Evolutionary conservation across 2,329 filamentous ascomycete species (phyloP), one percentile per base, ranked within the genome.

Genomic region (Verticillium isaacii): DNA sequence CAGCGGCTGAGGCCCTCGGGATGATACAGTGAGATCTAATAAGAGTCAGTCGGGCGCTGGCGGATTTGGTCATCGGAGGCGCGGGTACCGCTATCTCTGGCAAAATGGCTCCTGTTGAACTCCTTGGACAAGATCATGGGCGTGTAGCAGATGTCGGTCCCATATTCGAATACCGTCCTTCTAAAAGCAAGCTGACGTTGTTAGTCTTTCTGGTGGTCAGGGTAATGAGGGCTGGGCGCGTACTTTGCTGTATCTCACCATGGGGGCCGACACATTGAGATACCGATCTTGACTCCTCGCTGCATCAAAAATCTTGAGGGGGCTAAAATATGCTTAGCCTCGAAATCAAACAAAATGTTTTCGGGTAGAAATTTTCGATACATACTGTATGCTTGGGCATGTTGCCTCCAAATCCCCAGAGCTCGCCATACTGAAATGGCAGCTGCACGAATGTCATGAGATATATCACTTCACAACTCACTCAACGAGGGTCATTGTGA

Each of bases 71-170:
- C 11, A 5, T 17, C 5, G 5, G 37, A 34, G 12, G 32, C 5
- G 6, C 36, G 70, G 74, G 57, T 65, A 85, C 84, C 86, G 69
- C 84, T 86, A 64, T 88, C 83, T 61, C 87, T 78, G 58, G 87
- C 87, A 66, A 84, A 75, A 23, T 74, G 71, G 68, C 78, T 88
- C 29, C 87, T 79, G 74, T 89, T 89, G 71, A 89, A 89, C 70
- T 89, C 87, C 68, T 89, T 89, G 59, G 87, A 86, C 3, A 89
- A 76, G 60, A 89, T 85, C 89, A 91, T 91, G 54, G 89, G 89
- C 2, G 88, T 90, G 84, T 88, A 91, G 66, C 84, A 86, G 7
- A 91, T 71, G 71, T 91, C 88, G 17, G 84, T 83, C 57, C 83
- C 85, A 71, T 89, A 90, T 57, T 83, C 78, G 64, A 86, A 81